Percentiles rank a stretch among this genome's conserved stretches.
Conservation (phyloP, 352 stramenopile species). For the Globisporangium sylvaticum region DNA sequence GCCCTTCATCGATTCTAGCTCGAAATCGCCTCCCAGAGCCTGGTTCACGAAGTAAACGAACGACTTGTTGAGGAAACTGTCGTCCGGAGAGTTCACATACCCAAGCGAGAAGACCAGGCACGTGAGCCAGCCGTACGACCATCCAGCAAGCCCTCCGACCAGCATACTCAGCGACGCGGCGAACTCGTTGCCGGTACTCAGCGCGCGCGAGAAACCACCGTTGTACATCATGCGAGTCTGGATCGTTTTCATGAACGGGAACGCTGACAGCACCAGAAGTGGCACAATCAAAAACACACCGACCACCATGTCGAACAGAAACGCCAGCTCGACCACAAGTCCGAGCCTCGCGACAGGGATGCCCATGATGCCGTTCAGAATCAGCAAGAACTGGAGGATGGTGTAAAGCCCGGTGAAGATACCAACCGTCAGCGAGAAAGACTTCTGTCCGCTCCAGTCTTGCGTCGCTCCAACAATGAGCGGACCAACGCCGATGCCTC, state of each 20-base stretch:
- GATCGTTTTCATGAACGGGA: slow-evolving; percentile 88
- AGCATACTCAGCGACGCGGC: slow-evolving; percentile 73
- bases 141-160: slow-evolving; percentile 67
- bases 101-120: slow-evolving; percentile 79
- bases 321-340: slow-evolving; percentile 71
- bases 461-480: slow-evolving; percentile 60
- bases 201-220: slow-evolving; percentile 74
- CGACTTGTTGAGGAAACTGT: slow-evolving; percentile 83
- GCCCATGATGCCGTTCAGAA: slow-evolving; percentile 67
- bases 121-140: slow-evolving; percentile 75
- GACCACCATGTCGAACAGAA: slow-evolving; percentile 86
- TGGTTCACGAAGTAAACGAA: slow-evolving; percentile 82
- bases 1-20: slow-evolving; percentile 68
- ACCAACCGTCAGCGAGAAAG: slow-evolving; percentile 55
- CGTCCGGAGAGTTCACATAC: slow-evolving; percentile 66
- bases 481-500: slow-evolving; percentile 44
- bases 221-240: slow-evolving; percentile 92
- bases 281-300: slow-evolving; percentile 72
- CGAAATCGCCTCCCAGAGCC: slow-evolving; percentile 34
- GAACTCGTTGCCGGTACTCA: slow-evolving; percentile 82
- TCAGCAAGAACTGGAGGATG: slow-evolving; percentile 68
- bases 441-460: slow-evolving; percentile 65
- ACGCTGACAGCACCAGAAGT: slow-evolving; percentile 69
- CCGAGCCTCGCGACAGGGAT: slow-evolving; percentile 62
- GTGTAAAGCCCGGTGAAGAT: slow-evolving; percentile 78